Evolutionary conservation across 345 rosid species (phyloP).

Genomic region (Ceriops decandra): DNA sequence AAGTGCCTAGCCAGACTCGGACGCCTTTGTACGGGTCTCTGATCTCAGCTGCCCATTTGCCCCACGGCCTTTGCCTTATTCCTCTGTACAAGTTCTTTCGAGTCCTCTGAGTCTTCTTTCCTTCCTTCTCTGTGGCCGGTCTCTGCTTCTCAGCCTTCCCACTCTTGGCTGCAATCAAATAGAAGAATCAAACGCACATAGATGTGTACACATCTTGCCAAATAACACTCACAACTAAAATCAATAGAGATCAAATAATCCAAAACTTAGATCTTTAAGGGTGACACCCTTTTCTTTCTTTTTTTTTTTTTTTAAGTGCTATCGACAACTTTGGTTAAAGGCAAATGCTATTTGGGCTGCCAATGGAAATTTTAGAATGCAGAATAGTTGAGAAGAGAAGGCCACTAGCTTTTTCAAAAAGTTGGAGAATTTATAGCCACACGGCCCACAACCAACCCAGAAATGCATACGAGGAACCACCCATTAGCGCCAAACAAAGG

Average conservation of each 20-base stretch:
- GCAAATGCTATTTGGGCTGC: too few species aligned
- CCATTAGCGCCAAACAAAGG: background rate
- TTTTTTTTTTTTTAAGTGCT: too few species aligned
- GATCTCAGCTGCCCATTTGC: conserved; percentile 96
- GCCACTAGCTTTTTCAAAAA: too few species aligned
- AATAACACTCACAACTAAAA: background rate
- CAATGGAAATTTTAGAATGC: too few species aligned
- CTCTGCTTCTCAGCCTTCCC: conserved; percentile 22
- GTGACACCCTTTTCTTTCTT: too few species aligned
- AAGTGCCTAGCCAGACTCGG: conserved; percentile 95
- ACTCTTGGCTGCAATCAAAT: conserved; percentile 11
- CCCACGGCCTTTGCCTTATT: conserved; percentile 91
- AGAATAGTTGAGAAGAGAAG: too few species aligned
- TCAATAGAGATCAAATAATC: too few species aligned
- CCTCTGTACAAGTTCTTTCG: conserved; percentile 87
- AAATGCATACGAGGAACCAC: too few species aligned
- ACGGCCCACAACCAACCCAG: too few species aligned
- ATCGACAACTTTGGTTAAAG: too few species aligned
- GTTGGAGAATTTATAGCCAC: too few species aligned
- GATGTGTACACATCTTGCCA: background rate
- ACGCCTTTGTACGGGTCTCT: conserved; percentile 79
- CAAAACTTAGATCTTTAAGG: too few species aligned
- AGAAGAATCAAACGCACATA: conserved; percentile 4
- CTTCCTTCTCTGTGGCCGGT: conserved; percentile 16
- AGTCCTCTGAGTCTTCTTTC: conserved; percentile 23